Percentiles rank a stretch among this genome's conserved stretches.
These are phyloP conservation scores for Fusarium floridanum DNA, from an alignment of 2,329 filamentous ascomycete genomes.

Conservation along the genomic window DNA sequence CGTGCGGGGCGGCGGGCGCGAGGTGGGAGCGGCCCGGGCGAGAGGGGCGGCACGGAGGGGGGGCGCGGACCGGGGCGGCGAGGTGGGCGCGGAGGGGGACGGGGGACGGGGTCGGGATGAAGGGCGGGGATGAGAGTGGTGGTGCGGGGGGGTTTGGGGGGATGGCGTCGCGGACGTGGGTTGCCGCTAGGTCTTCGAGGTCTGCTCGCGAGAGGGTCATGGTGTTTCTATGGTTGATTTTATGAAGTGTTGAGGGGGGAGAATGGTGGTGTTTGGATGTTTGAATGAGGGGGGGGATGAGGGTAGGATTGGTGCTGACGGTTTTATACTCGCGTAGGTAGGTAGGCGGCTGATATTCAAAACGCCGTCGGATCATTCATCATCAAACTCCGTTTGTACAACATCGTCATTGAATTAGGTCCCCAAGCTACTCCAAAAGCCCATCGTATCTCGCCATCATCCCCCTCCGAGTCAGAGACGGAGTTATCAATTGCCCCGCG, in stretches of 20 bases:
- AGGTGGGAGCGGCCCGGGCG: no score
- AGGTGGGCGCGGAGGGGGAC: no score
- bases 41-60: no score
- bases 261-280: background rate
- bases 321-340: background rate
- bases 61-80: no score
- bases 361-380: background rate
- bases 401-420: background rate
- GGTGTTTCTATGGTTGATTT: background rate
- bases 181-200: conserved; percentile 56
- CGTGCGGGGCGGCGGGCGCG: no score
- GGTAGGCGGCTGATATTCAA: background rate
- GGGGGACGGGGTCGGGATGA: conserved; percentile 60
- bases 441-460: background rate
- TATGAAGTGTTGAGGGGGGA: background rate
- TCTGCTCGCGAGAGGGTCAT: conserved; percentile 45
- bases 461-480: background rate
- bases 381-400: background rate
- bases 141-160: conserved; percentile 52
- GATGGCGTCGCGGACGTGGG: conserved; percentile 57
- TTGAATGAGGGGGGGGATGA: background rate
- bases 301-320: background rate
- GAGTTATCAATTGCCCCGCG: conserved; percentile 7
- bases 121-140: conserved; percentile 59
- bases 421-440: background rate